phyloP scores from a whole-genome alignment of 768 basidiomycete species.

The Auricularia heimuer region DNA sequence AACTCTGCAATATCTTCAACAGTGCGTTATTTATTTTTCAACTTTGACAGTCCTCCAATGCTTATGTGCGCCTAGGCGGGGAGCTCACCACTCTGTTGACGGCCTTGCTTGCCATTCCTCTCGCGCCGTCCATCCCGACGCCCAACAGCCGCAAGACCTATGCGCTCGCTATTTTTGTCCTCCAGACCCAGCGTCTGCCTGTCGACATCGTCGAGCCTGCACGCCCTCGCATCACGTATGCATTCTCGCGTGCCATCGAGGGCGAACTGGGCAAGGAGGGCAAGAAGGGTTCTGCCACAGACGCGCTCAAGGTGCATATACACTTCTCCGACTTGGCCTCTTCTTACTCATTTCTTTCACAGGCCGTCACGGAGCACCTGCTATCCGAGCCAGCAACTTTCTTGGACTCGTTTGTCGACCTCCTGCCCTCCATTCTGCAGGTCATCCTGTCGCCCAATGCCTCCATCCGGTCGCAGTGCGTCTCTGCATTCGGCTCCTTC shows the following conservation, averaged over 20 bases:
- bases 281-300: conserved; percentile 72
- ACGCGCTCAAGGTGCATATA: conserved; percentile 59
- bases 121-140: conserved; percentile 59
- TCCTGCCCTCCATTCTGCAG: conserved; percentile 52
- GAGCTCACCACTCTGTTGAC: conserved; percentile 54
- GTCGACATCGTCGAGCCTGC: conserved; percentile 49
- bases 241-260: conserved; percentile 65
- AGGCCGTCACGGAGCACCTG: conserved; percentile 69
- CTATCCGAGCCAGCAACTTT: conserved; percentile 53
- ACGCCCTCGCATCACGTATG: conserved; percentile 57
- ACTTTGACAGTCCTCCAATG: conserved; percentile 1
- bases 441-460: conserved; percentile 45
- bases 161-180: conserved; percentile 62
- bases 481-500: not conserved
- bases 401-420: conserved; percentile 50
- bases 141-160: conserved; percentile 83
- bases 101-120: conserved; percentile 59
- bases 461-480: not conserved
- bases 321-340: not conserved
- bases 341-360: conserved; percentile 4
- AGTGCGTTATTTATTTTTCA: conserved; percentile 32
- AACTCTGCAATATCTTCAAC: conserved; percentile 49
- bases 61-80: conserved; percentile 30
- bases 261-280: conserved; percentile 84
- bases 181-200: conserved; percentile 65